Evolutionary conservation across 208 protist species (phyloP), one percentile per base, ranked within the genome.

Genomic region (Leishmania martiniquensis): DNA sequence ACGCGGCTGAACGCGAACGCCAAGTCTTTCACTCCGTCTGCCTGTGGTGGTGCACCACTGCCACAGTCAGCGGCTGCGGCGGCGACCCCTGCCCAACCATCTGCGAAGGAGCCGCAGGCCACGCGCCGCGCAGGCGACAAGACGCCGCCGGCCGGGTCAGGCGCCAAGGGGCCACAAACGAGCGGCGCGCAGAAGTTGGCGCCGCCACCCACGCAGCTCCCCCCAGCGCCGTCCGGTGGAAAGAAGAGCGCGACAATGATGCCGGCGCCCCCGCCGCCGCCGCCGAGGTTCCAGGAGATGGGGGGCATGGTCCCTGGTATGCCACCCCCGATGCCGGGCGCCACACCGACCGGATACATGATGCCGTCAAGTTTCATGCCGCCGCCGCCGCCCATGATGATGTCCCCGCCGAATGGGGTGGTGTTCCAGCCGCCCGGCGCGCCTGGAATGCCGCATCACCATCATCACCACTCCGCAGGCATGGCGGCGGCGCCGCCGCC

Each of bases 1-100:
- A 82, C 79, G 39, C 84, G 77, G 54, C 82, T 95, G 45, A 93
- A 93, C 75, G 87, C 80, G 2, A 90, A 93, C 45, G 87, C 91
- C 0, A 89, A 91, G 76, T 85, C 88, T 10, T 93, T 93, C 57
- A 91, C 85, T 1, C 89, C 86, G 17, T 17, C 81, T 47, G 65
- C 73, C 51, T 1, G 34, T 5, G 45, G 32, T 2, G 45, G n/a
- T 22, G 45, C 67, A 72, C 29, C 45, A 25, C 32, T 51, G 45
- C n/a, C 69, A 44, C 6, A 34, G 15, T 5, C 52, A 22, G 0
- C 17, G 44, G 29, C 45, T 39, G 12, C 59, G 10, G 20, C 39
- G 9, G 63, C 25, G 22, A 39, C 37, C 63, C 39, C 63, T 42
- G 22, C 39, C 5, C 63, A 13, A n/a, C 34, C 22, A 32, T 25